Evolutionary conservation across 495 filamentous ascomycete genomes (phyloP).

Genomic region (Articulospora tetracladia): DNA sequence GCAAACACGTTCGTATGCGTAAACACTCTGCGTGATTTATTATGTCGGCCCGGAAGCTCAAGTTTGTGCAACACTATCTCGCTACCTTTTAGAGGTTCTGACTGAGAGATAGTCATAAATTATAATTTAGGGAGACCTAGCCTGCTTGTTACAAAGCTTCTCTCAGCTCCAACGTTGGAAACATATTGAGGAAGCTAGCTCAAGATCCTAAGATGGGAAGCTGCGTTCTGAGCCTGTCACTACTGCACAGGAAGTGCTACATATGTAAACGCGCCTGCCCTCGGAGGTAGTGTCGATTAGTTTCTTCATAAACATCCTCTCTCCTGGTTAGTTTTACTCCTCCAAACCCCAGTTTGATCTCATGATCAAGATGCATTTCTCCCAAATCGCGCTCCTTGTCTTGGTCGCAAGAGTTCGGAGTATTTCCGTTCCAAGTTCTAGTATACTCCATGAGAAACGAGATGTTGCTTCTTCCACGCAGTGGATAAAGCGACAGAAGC

Average conservation of each 20-base stretch:
- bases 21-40: background rate
- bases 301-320: too few relatives aligned
- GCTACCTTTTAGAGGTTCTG: background rate
- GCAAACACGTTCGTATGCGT: background rate
- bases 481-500: conserved; percentile 14
- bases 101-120: too few relatives aligned
- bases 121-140: background rate
- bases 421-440: conserved; percentile 7
- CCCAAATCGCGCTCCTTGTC: background rate
- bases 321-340: background rate
- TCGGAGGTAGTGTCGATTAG: too few relatives aligned
- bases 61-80: background rate
- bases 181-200: too few relatives aligned
- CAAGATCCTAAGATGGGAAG: too few relatives aligned
- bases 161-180: too few relatives aligned
- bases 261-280: too few relatives aligned
- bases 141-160: background rate
- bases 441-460: conserved; percentile 10
- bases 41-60: background rate
- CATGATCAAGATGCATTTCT: background rate
- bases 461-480: background rate
- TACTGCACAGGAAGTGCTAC: too few relatives aligned
- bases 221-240: too few relatives aligned
- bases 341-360: background rate
- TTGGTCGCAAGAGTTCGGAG: background rate